Evolutionary conservation across 2,329 filamentous ascomycete genomes (phyloP).

Genomic region (Blastomyces percursus): DNA sequence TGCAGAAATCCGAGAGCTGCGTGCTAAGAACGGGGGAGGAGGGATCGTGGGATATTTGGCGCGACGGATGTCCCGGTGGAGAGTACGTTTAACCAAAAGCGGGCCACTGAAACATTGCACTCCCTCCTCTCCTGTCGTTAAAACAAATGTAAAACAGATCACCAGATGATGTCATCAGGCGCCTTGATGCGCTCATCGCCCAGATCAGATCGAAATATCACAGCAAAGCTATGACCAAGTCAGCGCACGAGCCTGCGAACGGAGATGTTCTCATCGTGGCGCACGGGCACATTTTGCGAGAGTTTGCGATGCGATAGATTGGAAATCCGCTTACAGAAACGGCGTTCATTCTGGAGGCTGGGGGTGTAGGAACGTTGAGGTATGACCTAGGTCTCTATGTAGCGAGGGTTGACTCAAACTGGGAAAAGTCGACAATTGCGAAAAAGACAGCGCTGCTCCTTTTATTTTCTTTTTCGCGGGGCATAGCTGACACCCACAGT

Average conservation of each 20-base stretch:
- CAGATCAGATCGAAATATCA: slow-evolving; percentile 62
- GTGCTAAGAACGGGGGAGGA: slow-evolving; percentile 50
- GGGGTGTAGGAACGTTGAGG: slow-evolving; percentile 73
- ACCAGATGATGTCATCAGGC: slow-evolving; percentile 58
- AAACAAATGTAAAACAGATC: slow-evolving; percentile 30
- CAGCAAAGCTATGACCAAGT: slow-evolving; percentile 48
- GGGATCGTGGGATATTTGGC: slow-evolving; percentile 68
- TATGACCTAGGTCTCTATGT: slow-evolving; percentile 24
- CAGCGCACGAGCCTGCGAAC: slow-evolving; percentile 35
- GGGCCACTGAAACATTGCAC: neutral
- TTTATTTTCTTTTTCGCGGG: too few species aligned
- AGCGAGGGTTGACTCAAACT: neutral
- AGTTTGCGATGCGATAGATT: slow-evolving; percentile 80
- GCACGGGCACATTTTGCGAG: slow-evolving; percentile 79
- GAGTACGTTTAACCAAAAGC: slow-evolving; percentile 49
- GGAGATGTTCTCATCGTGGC: slow-evolving; percentile 70
- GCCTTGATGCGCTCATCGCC: slow-evolving; percentile 64
- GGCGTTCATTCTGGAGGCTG: slow-evolving; percentile 73
- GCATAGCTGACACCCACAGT: neutral
- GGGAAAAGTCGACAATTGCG: neutral
- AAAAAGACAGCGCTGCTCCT: neutral
- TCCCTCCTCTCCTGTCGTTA: neutral
- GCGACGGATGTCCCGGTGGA: slow-evolving; percentile 74
- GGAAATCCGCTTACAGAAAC: slow-evolving; percentile 63
- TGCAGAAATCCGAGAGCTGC: slow-evolving; percentile 52